These are phyloP conservation scores for Penicillium paradoxum DNA, from an alignment of 495 filamentous ascomycete genomes.

Conservation along the genomic window DNA sequence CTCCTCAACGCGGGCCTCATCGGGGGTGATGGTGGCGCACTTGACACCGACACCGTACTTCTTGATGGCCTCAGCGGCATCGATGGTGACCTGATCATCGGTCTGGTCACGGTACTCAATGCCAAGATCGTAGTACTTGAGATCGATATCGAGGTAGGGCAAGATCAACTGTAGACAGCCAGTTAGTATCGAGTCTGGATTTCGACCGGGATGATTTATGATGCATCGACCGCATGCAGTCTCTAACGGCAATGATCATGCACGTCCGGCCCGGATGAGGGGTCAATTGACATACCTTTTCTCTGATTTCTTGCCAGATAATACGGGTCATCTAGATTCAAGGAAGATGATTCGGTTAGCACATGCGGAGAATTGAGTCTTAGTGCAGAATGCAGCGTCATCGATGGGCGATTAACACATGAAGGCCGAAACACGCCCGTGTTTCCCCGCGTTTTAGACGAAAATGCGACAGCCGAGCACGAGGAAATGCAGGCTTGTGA, in stretches of 20 bases:
- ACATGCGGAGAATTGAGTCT: slow-evolving; percentile 4
- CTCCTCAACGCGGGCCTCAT: slow-evolving; percentile 93
- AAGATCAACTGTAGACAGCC: slow-evolving; percentile 64
- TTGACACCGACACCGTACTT: slow-evolving; percentile 98
- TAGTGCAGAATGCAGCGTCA: neutral
- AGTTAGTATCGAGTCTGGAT: slow-evolving; percentile 18
- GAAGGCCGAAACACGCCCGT: slow-evolving; percentile 18
- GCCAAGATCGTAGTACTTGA: slow-evolving; percentile 98
- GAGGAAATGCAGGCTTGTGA: slow-evolving; percentile 24
- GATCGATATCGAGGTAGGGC: slow-evolving; percentile 91
- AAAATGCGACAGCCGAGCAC: slow-evolving; percentile 22
- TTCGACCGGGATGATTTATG: neutral
- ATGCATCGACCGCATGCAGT: slow-evolving; percentile 17
- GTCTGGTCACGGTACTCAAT: slow-evolving; percentile 94
- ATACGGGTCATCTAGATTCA: slow-evolving; percentile 79
- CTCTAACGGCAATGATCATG: slow-evolving; percentile 18
- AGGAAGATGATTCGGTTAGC: slow-evolving; percentile 19
- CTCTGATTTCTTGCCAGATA: slow-evolving; percentile 98
- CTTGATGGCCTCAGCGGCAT: slow-evolving; percentile 95
- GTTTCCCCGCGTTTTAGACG: slow-evolving; percentile 34
- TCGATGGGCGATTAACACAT: slow-evolving; percentile 12
- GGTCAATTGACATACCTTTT: slow-evolving; percentile 57
- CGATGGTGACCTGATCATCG: slow-evolving; percentile 89
- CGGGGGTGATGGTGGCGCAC: slow-evolving; percentile 98
- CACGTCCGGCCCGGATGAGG: slow-evolving; percentile 9